Conservation (phyloP, 768 basidiomycete species). For the Russula brevipes region DNA sequence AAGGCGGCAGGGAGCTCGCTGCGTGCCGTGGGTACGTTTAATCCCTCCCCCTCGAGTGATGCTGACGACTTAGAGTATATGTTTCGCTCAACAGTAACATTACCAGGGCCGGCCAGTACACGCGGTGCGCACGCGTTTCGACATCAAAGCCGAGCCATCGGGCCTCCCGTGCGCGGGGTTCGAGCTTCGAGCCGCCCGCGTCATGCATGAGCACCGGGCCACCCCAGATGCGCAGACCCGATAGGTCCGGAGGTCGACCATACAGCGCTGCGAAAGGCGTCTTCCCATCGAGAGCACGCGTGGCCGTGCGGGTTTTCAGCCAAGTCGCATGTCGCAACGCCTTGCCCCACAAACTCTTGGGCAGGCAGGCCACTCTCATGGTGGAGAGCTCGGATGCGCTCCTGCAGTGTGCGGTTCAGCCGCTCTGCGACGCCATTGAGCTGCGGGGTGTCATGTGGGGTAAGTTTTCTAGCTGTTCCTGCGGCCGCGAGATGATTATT, state of each 20-base stretch:
- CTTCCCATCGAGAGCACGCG: conserved; percentile 27
- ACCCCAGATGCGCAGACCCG: background rate
- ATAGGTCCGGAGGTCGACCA: background rate
- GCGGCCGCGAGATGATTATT: background rate
- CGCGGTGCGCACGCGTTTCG: background rate
- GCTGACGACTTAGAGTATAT: background rate
- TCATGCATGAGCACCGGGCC: background rate
- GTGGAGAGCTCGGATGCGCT: background rate
- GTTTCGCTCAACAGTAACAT: background rate
- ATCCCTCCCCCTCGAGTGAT: background rate
- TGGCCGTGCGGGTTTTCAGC: background rate
- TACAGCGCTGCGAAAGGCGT: background rate
- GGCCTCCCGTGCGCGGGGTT: background rate
- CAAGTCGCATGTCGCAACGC: background rate
- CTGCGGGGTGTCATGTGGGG: background rate
- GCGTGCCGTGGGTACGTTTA: too few relatives aligned
- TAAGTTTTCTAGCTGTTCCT: background rate
- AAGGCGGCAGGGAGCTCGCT: too few relatives aligned
- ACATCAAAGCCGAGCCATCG: background rate
- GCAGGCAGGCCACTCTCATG: background rate
- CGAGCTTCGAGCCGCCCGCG: background rate
- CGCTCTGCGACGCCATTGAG: background rate
- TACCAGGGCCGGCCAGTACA: background rate
- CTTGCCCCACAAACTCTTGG: background rate
- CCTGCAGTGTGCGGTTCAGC: background rate